Percentiles rank a stretch among this genome's conserved stretches.
phyloP scores from a whole-genome alignment of 2,329 filamentous ascomycete species.

The Microsporum audouinii region DNA sequence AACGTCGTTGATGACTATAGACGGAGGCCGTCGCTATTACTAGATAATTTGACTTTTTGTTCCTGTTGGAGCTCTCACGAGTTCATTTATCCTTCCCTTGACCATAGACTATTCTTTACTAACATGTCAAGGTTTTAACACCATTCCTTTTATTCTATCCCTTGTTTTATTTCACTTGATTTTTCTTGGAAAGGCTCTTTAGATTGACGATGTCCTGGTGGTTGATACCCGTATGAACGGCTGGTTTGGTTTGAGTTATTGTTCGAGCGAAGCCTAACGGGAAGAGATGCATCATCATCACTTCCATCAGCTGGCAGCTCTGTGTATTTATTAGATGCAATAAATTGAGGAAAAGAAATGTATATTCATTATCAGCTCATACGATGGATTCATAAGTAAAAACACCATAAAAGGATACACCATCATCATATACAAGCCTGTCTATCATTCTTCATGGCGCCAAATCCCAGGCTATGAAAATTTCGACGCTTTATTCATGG shows the following conservation, averaged over 20 bases:
- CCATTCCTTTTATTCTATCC: background rate
- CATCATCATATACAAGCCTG: background rate
- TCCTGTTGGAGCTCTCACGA: background rate
- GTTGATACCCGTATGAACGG: background rate
- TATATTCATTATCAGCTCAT: background rate
- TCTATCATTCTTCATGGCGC: background rate
- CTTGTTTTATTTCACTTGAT: background rate
- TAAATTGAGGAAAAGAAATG: background rate
- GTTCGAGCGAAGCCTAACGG: background rate
- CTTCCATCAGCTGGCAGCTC: background rate
- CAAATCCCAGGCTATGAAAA: constrained; percentile 28
- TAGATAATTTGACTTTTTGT: background rate
- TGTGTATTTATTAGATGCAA: background rate
- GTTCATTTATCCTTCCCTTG: background rate
- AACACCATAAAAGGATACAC: no score
- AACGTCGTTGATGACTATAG: background rate
- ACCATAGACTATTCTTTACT: background rate
- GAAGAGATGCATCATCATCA: background rate
- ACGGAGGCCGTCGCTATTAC: background rate
- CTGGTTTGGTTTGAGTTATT: background rate
- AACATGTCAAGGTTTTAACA: background rate
- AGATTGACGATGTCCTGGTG: background rate
- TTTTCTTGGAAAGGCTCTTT: background rate
- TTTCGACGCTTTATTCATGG: constrained; percentile 58
- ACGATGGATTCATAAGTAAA: no score